Evolutionary conservation across 1,284 basidiomycete species (phyloP), one percentile per base, ranked within the genome.

Genomic region (Vanrija humicola): DNA sequence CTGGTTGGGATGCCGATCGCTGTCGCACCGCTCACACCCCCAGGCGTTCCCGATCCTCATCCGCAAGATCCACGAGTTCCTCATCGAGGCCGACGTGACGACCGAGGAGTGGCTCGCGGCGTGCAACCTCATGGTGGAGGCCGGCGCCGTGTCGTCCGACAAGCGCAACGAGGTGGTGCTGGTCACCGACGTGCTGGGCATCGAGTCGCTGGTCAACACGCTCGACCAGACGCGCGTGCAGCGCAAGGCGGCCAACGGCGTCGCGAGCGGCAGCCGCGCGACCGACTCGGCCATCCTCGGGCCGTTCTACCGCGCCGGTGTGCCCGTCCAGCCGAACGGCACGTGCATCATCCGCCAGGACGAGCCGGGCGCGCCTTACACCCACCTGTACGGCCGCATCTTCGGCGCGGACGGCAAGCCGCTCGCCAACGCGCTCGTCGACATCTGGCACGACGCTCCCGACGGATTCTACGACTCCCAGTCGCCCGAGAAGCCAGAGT

Each of bases 381-480:
- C 68, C 16, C 67, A 62, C 60, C 64, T 74, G 50, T 63, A 61
- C 53, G 76, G 76, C 6, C 57, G 45, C 0, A 64, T 77, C 18
- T 67, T 62, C n/a, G 73, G 64, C 23, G 42, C 54, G 3, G 66
- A 70, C 23, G 75, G 75, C 38, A 63, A 67, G 55, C 75, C 75
- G 3, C 55, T 78, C 8, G 61, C 61, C 1, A 66, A 68, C 34
- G 76, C 73, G 5, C 45, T 62, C 25, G 66, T 78, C 28, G 75
- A 78, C 55, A 38, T 76, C 39, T 77, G 75, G 76, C 74, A 77
- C 62, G 72, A 64, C 42, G 62, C 58, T 3, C 73, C 74, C 16
- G 74, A 78, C 54, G 76, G 75, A 1, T 63, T 74, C 10, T 78
- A 77, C 64, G 76, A 77, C 58, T 65, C 74, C 18, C 75, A 77